phyloP scores from a whole-genome alignment of 495 filamentous ascomycete genomes.

The Ramalina intermedia region DNA sequence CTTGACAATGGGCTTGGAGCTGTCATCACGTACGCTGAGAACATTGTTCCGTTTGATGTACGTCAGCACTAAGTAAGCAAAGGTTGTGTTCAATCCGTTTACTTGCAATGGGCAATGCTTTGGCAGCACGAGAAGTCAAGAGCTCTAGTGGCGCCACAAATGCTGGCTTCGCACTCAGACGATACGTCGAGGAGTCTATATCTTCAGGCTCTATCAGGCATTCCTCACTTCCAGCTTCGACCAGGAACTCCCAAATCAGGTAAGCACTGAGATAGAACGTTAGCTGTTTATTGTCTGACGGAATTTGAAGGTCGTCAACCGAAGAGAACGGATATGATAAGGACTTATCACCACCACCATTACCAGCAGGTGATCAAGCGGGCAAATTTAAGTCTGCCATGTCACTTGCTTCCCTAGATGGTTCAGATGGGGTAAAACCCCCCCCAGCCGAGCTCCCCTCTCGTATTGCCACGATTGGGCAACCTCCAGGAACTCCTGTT shows the following conservation, averaged over 20 bases:
- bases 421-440: too few relatives aligned
- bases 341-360: too few relatives aligned
- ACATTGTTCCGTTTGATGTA: background rate
- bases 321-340: background rate
- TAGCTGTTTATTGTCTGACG: background rate
- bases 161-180: background rate
- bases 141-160: conserved; percentile 1
- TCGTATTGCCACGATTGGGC: too few relatives aligned
- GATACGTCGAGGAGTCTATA: background rate
- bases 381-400: too few relatives aligned
- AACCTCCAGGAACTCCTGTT: too few relatives aligned
- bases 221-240: background rate
- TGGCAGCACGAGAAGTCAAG: conserved; percentile 2
- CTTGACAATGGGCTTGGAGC: conserved; percentile 3
- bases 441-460: too few relatives aligned
- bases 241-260: background rate
- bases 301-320: background rate
- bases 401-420: too few relatives aligned
- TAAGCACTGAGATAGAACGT: background rate
- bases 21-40: conserved; percentile 2
- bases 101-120: background rate
- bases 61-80: background rate
- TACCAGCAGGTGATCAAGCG: too few relatives aligned
- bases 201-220: background rate
- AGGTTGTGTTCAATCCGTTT: background rate